Base-by-base conservation (phyloP, 2,329 filamentous ascomycete genomes). In the Trichophyton benhamiae region DNA sequence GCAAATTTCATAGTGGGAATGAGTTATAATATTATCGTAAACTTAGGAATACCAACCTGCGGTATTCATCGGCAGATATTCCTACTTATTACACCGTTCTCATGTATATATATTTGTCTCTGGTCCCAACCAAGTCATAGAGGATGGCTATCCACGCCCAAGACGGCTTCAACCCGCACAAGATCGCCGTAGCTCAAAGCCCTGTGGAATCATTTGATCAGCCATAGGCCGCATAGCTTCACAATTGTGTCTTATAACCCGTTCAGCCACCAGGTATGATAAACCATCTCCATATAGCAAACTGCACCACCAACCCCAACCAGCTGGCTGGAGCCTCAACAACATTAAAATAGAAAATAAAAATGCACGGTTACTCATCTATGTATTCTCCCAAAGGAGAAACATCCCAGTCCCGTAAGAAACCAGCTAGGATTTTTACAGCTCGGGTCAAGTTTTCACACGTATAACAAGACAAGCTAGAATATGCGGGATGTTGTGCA, bases 401-500 rank as follows among this genome's bases (percentile, higher is more conserved):
- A 30, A 30, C 27, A 55, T 55, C 52, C 52, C 52, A 30, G n/a
- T 36, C 25, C 6, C 17, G 13, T 13, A 15, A 53, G 48, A 30
- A n/a, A 53, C 33, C 15, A n/a, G 6, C 3, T 30, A 33, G 25
- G 6, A 15, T 15, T 15, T 33, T 15, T 20, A 20, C 25, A 55
- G 11, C 27, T n/a, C 30, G 30, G 25, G 27, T 33, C 30, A 55
- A 17, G 13, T 36, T 55, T 11, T 55, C 27, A 15, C 1, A n/a
- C 27, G 7, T 25, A 55, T 55, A 27, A 9, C 25, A 38, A 38
- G 36, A 20, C 30, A 36, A 27, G 52, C 52, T 55, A 55, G 11
- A 55, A 7, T 36, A 55, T 55, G n/a, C 52, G 52, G 17, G 27
- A 55, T 55, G 52, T 55, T 5, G 52, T 55, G 52, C 52, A 55